Conservation (phyloP, 345 rosid genomes). For the Corymbia maculata region DNA sequence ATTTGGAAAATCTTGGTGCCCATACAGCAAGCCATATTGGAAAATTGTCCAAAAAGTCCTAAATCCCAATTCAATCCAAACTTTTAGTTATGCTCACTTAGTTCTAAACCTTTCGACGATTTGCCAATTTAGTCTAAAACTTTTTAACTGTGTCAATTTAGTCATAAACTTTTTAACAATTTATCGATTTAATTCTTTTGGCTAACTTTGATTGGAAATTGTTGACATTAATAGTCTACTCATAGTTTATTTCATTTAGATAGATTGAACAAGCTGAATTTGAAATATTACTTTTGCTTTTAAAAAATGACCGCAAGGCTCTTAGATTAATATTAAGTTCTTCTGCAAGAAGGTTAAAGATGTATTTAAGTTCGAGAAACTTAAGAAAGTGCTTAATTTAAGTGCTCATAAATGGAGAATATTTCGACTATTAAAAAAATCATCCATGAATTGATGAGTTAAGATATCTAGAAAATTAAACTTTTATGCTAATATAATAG, state of each 20-base stretch:
- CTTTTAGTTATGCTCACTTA: no score
- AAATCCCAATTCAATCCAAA: no score
- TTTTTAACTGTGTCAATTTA: no score
- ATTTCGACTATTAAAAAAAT: no score
- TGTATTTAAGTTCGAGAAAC: no score
- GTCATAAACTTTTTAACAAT: no score
- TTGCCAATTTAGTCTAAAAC: no score
- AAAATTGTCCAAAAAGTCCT: no score
- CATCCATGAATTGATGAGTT: not conserved
- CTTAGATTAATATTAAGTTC: not conserved
- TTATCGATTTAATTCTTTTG: no score
- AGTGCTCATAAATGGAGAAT: not conserved
- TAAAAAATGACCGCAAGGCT: not conserved
- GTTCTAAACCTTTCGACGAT: no score
- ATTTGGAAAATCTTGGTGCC: not conserved
- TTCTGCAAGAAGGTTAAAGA: not conserved
- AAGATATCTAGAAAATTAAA: not conserved
- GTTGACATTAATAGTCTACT: no score
- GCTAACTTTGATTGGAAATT: no score
- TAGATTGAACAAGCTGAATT: rapidly evolving
- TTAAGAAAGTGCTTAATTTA: not conserved
- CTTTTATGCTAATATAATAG: not conserved
- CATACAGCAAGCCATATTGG: not conserved
- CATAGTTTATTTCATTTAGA: not conserved
- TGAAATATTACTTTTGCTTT: not conserved